Conservation (phyloP, 352 stramenopile species). For the Blastocystis sp. region DNA sequence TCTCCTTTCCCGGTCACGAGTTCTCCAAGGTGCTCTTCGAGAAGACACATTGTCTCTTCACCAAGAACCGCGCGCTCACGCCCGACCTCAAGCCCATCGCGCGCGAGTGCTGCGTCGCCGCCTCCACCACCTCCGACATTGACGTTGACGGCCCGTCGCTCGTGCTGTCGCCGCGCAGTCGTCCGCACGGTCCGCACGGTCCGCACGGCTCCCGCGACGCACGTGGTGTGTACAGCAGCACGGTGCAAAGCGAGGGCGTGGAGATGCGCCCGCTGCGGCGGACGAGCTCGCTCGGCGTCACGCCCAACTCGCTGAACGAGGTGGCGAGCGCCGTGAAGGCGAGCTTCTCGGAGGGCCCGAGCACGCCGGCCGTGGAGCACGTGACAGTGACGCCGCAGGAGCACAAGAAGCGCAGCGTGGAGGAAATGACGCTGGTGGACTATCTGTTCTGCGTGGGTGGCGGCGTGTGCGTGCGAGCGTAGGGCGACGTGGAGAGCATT, state of each 20-base stretch:
- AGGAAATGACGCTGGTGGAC: neutral
- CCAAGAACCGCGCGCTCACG: neutral
- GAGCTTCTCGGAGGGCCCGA: neutral
- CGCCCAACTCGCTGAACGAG: neutral
- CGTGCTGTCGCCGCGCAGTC: neutral
- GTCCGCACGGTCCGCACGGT: too few species aligned
- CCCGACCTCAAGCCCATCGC: neutral
- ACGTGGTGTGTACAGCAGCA: neutral
- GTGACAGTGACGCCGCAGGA: neutral
- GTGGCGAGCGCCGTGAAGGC: neutral
- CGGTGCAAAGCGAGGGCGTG: neutral
- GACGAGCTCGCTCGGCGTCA: neutral
- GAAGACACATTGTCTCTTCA: neutral
- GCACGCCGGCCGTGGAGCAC: neutral
- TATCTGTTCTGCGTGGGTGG: slow-evolving; percentile 49
- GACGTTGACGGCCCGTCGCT: neutral
- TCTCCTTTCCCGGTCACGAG: slow-evolving; percentile 5
- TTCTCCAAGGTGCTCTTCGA: neutral
- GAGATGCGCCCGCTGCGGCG: neutral
- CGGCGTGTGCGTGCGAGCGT: neutral
- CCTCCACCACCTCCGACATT: neutral
- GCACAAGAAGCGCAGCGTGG: slow-evolving; percentile 12
- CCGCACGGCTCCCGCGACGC: neutral
- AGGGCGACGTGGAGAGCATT: slow-evolving; percentile 35
- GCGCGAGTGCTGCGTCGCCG: neutral